Evolutionary conservation across 2,329 filamentous ascomycete genomes (phyloP).

Genomic region (Neofusicoccum umdonicola): DNA sequence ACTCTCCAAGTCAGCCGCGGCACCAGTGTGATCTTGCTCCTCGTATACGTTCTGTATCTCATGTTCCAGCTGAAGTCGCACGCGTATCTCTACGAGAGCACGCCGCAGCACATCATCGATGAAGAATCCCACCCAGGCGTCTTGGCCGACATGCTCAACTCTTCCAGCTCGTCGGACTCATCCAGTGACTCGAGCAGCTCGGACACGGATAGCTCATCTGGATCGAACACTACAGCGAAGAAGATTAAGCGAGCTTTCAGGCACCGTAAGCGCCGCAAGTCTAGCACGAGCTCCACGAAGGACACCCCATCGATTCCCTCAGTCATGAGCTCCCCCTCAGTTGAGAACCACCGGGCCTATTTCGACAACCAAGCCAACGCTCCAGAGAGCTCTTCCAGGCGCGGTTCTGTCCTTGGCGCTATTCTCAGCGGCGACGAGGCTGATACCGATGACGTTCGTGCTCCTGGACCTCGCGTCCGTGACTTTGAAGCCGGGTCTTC

Average conservation of each 20-base stretch:
- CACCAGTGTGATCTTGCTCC: slow-evolving; percentile 77
- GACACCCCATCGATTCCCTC: slow-evolving; percentile 54
- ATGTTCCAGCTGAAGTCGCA: slow-evolving; percentile 91
- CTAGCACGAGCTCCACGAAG: slow-evolving; percentile 67
- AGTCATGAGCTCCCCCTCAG: slow-evolving; percentile 44
- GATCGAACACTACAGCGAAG: slow-evolving; percentile 70
- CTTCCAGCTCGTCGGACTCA: slow-evolving; percentile 58
- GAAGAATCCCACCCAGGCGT: slow-evolving; percentile 86
- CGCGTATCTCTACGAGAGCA: slow-evolving; percentile 87
- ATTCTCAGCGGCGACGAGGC: slow-evolving; percentile 55
- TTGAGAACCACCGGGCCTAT: slow-evolving; percentile 38
- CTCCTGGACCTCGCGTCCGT: slow-evolving; percentile 38
- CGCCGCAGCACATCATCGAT: slow-evolving; percentile 87
- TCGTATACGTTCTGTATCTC: slow-evolving; percentile 81
- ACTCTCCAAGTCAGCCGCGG: slow-evolving; percentile 85
- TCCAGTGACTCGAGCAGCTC: slow-evolving; percentile 40
- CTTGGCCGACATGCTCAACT: slow-evolving; percentile 76
- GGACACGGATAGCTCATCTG: slow-evolving; percentile 67
- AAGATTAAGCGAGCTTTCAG: slow-evolving; percentile 74
- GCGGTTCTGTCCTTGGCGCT: slow-evolving; percentile 36
- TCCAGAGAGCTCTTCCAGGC: slow-evolving; percentile 29
- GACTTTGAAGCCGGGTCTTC: slow-evolving; percentile 48
- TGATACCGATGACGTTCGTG: slow-evolving; percentile 46
- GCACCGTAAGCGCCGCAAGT: slow-evolving; percentile 70
- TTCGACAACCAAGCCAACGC: slow-evolving; percentile 31